Conservation (phyloP, 164 flowering plant genomes). For the Umbellularia californica region DNA sequence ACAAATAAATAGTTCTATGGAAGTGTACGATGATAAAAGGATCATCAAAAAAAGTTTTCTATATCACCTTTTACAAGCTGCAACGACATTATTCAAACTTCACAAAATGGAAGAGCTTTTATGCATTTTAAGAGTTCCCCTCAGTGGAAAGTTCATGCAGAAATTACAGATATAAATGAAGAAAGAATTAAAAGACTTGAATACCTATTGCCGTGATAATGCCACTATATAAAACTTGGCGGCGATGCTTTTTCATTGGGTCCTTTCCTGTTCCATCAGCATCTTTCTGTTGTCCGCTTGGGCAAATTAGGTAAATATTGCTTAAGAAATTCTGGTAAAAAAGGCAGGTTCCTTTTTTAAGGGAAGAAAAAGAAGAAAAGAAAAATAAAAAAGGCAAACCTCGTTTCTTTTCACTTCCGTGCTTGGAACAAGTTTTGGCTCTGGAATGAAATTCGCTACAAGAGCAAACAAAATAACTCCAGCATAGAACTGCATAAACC, state of each 20-base stretch:
- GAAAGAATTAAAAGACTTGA: slow-evolving; percentile 4
- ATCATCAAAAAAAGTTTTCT: no score
- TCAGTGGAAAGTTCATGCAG: background rate
- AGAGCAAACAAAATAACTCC: slow-evolving; percentile 89
- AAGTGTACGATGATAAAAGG: background rate
- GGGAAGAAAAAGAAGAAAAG: background rate
- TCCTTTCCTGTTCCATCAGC: slow-evolving; percentile 73
- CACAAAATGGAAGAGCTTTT: background rate
- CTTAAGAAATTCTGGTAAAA: background rate
- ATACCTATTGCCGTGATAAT: slow-evolving; percentile 87
- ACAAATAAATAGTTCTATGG: background rate
- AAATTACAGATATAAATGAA: background rate
- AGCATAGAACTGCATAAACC: slow-evolving; percentile 62
- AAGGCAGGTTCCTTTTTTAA: background rate
- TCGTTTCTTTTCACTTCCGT: slow-evolving; percentile 7
- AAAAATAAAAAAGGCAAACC: background rate
- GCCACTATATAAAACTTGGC: slow-evolving; percentile 93
- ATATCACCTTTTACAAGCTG: background rate
- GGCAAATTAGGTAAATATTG: slow-evolving; percentile 4
- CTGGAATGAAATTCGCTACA: slow-evolving; percentile 75
- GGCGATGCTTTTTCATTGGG: slow-evolving; percentile 76
- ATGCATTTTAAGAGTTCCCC: background rate
- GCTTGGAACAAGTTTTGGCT: slow-evolving; percentile 62
- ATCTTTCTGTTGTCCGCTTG: slow-evolving; percentile 36
- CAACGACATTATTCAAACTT: background rate